Base-by-base conservation (phyloP, 768 basidiomycete genomes). In the Leucocoprinus sp. region DNA sequence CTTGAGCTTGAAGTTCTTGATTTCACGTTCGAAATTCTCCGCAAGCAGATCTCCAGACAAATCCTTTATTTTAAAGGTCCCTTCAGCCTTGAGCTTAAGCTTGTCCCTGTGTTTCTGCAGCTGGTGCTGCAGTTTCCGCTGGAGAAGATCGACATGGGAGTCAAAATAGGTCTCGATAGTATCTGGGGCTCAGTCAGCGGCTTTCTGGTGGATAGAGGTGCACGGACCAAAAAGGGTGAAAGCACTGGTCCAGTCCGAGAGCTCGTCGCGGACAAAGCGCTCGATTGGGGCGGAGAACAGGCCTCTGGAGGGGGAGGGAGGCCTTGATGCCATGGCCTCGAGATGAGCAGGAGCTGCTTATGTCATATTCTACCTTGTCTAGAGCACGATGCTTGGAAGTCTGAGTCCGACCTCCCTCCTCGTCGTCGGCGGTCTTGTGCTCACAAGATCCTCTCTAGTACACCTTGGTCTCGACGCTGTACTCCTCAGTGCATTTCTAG, bases 141-240 rank as follows among this genome's bases (percentile, higher is more conserved):
- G 87, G 3, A 88, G 63, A 12, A 90, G 71, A 59, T 88, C 87
- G 51, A 88, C 68, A 59, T 87, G 83, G 1, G 92, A 91, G 66
- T 97, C 92, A 60, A 93, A 95, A 59, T 85, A 96, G 0, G 93
- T 96, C 65, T 96, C 93, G 61, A 93, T 70, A 7, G 93, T 95
- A 63, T 96, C 93, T 93, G 56, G 9, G 23, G 26, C 35, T 35
- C 44, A 41, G 38, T 56, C 24, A 31, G 49, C 60, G 29, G 57
- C 52, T 26, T 48, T 41, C 49, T 57, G 18, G 39, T 12, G 15
- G 40, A 17, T 21, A 24, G 14, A 18, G 12, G 19, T 42, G 23
- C 23, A 26, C 43, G 36, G 57, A 91, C 91, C 92, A 5, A 93
- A 70, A 21, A 95, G 66, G 2, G 92, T 93, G 56, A 93, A 86